These are phyloP conservation scores for Phanerochaete carnosa DNA, from an alignment of 768 basidiomycete species.

Conservation along the genomic window DNA sequence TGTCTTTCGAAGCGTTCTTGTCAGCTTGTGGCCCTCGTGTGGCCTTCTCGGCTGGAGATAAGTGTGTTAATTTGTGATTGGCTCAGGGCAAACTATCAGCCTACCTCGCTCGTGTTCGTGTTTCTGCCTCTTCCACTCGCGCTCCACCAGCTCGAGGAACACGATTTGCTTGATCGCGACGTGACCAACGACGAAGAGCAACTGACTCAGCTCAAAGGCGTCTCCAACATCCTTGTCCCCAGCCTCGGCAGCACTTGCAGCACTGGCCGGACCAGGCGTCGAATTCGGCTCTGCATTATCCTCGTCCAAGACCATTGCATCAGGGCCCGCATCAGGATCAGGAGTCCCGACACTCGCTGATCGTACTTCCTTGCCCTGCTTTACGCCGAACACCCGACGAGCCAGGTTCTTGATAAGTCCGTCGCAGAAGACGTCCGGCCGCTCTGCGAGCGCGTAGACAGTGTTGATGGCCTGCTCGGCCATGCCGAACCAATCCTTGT, in stretches of 20 bases:
- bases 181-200: constrained; percentile 95
- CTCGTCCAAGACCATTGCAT: constrained; percentile 56
- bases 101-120: constrained; percentile 80
- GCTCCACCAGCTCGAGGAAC: constrained; percentile 90
- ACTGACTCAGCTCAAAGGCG: constrained; percentile 85
- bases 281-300: constrained; percentile 4
- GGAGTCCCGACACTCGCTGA: not conserved
- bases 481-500: constrained; percentile 94
- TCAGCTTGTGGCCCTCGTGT: constrained; percentile 35
- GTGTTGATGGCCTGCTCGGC: constrained; percentile 98
- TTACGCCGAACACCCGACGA: constrained; percentile 53
- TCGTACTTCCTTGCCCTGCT: constrained; percentile 14
- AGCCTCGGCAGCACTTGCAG: constrained; percentile 16
- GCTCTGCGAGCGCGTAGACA: constrained; percentile 90
- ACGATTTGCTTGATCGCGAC: constrained; percentile 98
- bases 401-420: constrained; percentile 83
- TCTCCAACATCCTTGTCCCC: constrained; percentile 60
- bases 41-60: constrained; percentile 55
- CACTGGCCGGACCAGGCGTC: not conserved
- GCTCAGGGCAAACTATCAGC: constrained; percentile 18
- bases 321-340: constrained; percentile 35
- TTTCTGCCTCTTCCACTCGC: constrained; percentile 96
- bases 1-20: constrained; percentile 42
- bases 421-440: constrained; percentile 83
- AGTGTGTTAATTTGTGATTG: not conserved